Percentiles rank a stretch among this genome's conserved stretches.
phyloP scores from a whole-genome alignment of 1,139 yeast species.

The Taphrina wiesneri region DNA sequence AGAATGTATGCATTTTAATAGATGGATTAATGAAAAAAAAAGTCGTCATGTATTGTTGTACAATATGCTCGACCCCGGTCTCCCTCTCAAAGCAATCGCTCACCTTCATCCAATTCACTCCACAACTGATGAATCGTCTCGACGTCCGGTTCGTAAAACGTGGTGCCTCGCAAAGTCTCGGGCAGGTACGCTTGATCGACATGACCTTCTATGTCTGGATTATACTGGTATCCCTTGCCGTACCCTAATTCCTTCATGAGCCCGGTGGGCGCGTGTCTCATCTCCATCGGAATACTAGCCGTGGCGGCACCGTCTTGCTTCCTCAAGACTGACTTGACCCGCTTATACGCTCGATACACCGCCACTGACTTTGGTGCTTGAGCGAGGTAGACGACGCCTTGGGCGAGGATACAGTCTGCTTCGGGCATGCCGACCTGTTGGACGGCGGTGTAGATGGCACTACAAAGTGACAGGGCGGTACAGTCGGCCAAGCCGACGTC shows the following conservation, averaged over 20 bases:
- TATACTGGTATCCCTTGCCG: conserved; percentile 80
- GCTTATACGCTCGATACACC: conserved; percentile 74
- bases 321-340: conserved; percentile 59
- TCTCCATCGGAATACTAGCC: conserved; percentile 71
- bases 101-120: conserved; percentile 11
- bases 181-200: conserved; percentile 76
- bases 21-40: background rate
- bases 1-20: background rate
- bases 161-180: conserved; percentile 49
- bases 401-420: conserved; percentile 85
- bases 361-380: conserved; percentile 82
- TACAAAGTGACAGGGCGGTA: conserved; percentile 78
- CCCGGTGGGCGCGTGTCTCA: conserved; percentile 90
- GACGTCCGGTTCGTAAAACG: conserved; percentile 45
- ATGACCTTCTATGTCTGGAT: conserved; percentile 67
- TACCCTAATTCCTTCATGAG: conserved; percentile 88
- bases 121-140: background rate
- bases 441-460: conserved; percentile 80
- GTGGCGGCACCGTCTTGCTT: conserved; percentile 61
- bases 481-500: conserved; percentile 56
- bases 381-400: conserved; percentile 86
- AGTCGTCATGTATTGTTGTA: no score
- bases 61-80: background rate
- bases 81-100: background rate
- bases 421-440: conserved; percentile 97